Percentiles rank a stretch among this genome's conserved stretches.
Conservation (phyloP, 83 land plant species). For the Thuja plicata region DNA sequence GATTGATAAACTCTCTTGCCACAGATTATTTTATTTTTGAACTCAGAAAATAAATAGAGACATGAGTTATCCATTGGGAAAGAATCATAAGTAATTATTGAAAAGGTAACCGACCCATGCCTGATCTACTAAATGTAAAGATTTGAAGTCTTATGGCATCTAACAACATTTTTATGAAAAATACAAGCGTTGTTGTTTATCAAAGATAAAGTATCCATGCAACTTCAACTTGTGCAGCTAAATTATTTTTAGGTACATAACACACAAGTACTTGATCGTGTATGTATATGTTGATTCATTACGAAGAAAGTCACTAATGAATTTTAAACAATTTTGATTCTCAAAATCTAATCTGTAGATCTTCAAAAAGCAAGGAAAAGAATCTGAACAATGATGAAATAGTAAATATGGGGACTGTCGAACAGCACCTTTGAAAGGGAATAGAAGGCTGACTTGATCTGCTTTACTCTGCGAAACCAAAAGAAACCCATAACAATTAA, state of each 20-base stretch:
- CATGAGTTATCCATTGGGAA: no score
- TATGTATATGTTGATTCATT: not conserved
- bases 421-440: constrained; percentile 73
- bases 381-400: not conserved
- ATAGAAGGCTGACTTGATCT: constrained; percentile 95
- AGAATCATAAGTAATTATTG: no score
- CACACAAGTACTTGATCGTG: not conserved
- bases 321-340: not conserved
- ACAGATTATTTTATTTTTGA: no score
- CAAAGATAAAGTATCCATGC: no score
- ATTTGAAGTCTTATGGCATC: no score
- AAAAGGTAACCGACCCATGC: no score
- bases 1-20: no score
- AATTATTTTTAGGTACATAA: not conserved
- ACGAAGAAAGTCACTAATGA: not conserved
- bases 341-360: not conserved
- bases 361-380: not conserved
- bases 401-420: not conserved
- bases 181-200: no score
- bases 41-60: no score
- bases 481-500: constrained; percentile 5
- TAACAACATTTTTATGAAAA: no score
- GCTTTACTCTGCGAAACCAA: constrained; percentile 58
- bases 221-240: not conserved
- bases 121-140: no score